Base-by-base conservation (phyloP, 2,329 filamentous ascomycete genomes). In the Fusarium pseudonygamai region DNA sequence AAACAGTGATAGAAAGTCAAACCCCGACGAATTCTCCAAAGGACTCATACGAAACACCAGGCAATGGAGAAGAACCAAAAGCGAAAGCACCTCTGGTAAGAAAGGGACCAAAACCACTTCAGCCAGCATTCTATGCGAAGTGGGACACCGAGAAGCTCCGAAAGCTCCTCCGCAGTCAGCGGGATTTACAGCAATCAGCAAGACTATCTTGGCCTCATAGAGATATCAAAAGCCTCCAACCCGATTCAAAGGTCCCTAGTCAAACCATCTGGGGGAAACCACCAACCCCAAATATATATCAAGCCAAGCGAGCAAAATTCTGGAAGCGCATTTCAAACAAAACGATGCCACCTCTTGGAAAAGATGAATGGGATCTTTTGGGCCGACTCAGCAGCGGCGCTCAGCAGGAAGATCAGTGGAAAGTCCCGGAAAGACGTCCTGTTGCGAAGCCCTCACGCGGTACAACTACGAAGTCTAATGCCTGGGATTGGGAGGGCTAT, bases 321-420 rank as follows among this genome's bases (percentile, higher is more conserved):
- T 92, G 88, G 86, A 84, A 79, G 42, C 64, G 64, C 8, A 76
- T 83, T 22, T 80, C 85, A 2, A 78, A 83, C 18, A 87, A 85
- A 66, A 69, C 90, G 12, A 80, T 89, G 74, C 87, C 88, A n/a
- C 90, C 90, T 0, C 65, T 92, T 22, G 83, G 84, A 12, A 80
- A 78, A 34, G 81, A 82, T 24, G 88, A 91, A 75, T 92, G 89
- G 89, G 83, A 90, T 20, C 77, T 85, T 20, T 79, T 92, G n/a
- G 79, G 79, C n/a, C 79, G 80, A 30, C 73, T 92, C 40, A 83
- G 83, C 7, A 70, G 75, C 13, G 89, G 86, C 3, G 80, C 80
- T 32, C 83, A 83, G 15, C 78, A 77, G 6, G 75, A 76, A 26
- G 67, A 70, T 7, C 79, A 83, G 37, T 86, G 84, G 80, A 74